phyloP scores from a whole-genome alignment of 2,329 filamentous ascomycete species.

The Aspergillus viridinutans region DNA sequence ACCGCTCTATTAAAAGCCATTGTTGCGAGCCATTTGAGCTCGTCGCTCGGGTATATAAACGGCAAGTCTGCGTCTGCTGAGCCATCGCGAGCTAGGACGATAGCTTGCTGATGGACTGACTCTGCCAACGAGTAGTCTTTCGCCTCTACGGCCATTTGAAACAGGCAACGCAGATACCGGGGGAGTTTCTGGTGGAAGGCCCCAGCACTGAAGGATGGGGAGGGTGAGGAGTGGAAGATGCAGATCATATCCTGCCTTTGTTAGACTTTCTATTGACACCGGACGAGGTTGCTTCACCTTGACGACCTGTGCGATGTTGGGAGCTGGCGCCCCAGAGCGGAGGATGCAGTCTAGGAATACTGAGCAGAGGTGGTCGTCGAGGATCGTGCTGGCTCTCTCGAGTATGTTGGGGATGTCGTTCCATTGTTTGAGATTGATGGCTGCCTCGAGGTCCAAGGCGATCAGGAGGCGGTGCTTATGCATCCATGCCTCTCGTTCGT shows the following conservation, averaged over 20 bases:
- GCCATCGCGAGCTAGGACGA: slow-evolving; percentile 16
- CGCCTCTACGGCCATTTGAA: slow-evolving; percentile 57
- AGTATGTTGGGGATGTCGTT: slow-evolving; percentile 61
- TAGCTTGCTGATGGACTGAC: slow-evolving; percentile 31
- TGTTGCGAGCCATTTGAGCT: slow-evolving; percentile 56
- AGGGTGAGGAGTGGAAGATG: slow-evolving; percentile 55
- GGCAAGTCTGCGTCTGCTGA: neutral
- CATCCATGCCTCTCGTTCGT: slow-evolving; percentile 50
- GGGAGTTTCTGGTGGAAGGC: slow-evolving; percentile 53
- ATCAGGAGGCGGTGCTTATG: slow-evolving; percentile 63
- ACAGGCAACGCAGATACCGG: slow-evolving; percentile 74
- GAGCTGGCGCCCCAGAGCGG: slow-evolving; percentile 46
- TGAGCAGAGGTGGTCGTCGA: slow-evolving; percentile 50
- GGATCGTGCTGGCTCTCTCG: slow-evolving; percentile 28
- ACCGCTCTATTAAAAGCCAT: slow-evolving; percentile 54
- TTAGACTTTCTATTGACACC: neutral
- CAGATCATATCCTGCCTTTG: slow-evolving; percentile 61
- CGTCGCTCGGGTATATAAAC: slow-evolving; percentile 46
- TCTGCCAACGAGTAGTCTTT: slow-evolving; percentile 27
- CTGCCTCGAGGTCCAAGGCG: slow-evolving; percentile 75
- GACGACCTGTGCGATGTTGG: slow-evolving; percentile 12
- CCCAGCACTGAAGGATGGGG: slow-evolving; percentile 37
- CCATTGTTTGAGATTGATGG: slow-evolving; percentile 63
- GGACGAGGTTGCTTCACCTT: slow-evolving; percentile 41
- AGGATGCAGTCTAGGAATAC: slow-evolving; percentile 64